phyloP scores from a whole-genome alignment of 805 yeast genomes.

The Candida glaebosa region DNA sequence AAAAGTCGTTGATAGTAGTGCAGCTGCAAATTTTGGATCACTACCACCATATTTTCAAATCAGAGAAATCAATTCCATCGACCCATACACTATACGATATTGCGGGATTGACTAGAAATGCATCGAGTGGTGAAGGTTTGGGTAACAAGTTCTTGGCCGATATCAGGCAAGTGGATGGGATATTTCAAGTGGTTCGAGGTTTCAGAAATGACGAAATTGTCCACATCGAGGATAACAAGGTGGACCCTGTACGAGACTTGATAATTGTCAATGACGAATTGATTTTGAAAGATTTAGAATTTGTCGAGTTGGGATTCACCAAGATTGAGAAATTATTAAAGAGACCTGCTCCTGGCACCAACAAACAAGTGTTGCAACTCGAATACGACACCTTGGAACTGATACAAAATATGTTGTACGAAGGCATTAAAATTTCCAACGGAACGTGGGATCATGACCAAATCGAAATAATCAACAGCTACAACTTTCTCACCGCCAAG shows the following conservation, averaged over 20 bases:
- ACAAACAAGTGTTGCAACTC: slow-evolving; percentile 19
- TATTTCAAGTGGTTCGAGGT: slow-evolving; percentile 65
- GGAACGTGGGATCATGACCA: slow-evolving; percentile 60
- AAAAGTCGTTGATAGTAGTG: slow-evolving; percentile 55
- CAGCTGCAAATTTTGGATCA: slow-evolving; percentile 49
- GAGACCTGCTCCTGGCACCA: slow-evolving; percentile 22
- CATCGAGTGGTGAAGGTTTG: slow-evolving; percentile 62
- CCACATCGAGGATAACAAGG: slow-evolving; percentile 56
- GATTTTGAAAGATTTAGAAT: slow-evolving; percentile 55
- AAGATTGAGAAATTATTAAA: slow-evolving; percentile 23
- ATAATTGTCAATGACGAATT: slow-evolving; percentile 64
- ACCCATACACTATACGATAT: slow-evolving; percentile 60
- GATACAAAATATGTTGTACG: slow-evolving; percentile 30
- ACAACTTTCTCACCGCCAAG: slow-evolving; percentile 79
- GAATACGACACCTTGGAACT: slow-evolving; percentile 31
- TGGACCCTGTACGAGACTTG: slow-evolving; percentile 63
- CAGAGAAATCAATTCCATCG: slow-evolving; percentile 52
- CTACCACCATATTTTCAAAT: slow-evolving; percentile 45
- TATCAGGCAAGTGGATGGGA: slow-evolving; percentile 68
- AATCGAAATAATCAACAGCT: slow-evolving; percentile 61
- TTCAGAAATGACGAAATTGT: slow-evolving; percentile 63
- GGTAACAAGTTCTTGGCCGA: slow-evolving; percentile 72
- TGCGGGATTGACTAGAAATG: slow-evolving; percentile 67
- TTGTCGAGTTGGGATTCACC: slow-evolving; percentile 51
- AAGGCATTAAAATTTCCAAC: slow-evolving; percentile 59